Evolutionary conservation across 2,329 filamentous ascomycete species (phyloP).

Genomic region (Fusarium penzigii): DNA sequence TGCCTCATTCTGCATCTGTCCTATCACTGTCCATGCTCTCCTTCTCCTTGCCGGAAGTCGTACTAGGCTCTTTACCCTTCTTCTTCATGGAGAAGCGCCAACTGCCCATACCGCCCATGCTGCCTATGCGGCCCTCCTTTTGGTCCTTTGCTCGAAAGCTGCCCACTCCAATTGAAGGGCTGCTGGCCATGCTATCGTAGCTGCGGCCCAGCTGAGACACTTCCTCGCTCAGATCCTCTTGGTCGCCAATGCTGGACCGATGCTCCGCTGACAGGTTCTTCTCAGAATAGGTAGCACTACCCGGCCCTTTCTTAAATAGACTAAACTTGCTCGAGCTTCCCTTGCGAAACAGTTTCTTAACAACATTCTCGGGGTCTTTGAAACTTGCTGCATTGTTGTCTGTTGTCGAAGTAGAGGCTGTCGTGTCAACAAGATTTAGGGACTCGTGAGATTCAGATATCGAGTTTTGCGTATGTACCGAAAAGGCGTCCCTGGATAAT

Average conservation of each 20-base stretch:
- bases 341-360: constrained; percentile 64
- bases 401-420: constrained; percentile 57
- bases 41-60: constrained; percentile 41
- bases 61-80: constrained; percentile 50
- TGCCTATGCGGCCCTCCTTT: constrained; percentile 50
- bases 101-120: constrained; percentile 50
- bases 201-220: constrained; percentile 46
- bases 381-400: constrained; percentile 48
- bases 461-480: constrained; percentile 59
- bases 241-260: constrained; percentile 59
- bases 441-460: constrained; percentile 63
- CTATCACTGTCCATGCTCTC: constrained; percentile 56
- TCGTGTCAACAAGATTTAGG: constrained; percentile 51
- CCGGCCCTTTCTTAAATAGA: constrained; percentile 61
- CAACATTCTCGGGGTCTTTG: constrained; percentile 58
- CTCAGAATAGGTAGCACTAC: constrained; percentile 59
- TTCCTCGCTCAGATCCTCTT: constrained; percentile 54
- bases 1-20: constrained; percentile 31
- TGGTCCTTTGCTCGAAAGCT: constrained; percentile 43
- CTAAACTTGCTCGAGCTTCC: constrained; percentile 67
- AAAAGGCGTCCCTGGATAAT: constrained; percentile 57
- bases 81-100: constrained; percentile 63
- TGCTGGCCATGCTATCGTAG: constrained; percentile 58
- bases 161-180: constrained; percentile 55
- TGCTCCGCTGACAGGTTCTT: constrained; percentile 55